Evolutionary conservation across 2,329 filamentous ascomycete genomes (phyloP).

Genomic region (Diaporthe eres): DNA sequence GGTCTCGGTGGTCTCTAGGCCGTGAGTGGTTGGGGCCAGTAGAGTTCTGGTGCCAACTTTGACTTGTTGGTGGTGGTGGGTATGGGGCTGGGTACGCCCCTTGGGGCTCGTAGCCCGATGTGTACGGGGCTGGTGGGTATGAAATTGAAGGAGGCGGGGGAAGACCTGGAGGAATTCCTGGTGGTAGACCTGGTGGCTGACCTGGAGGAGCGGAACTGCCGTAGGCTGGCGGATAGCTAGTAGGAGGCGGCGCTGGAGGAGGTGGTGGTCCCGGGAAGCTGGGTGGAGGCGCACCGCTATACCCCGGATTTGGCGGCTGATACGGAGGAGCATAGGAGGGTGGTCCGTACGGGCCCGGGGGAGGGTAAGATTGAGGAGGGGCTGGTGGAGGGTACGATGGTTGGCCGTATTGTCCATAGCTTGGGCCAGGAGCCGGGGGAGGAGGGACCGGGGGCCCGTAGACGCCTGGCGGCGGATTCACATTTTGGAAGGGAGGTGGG

Average conservation of each 20-base stretch:
- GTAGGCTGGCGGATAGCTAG: constrained; percentile 29
- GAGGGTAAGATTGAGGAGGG: constrained; percentile 38
- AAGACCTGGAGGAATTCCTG: constrained; percentile 3
- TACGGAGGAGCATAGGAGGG: constrained; percentile 35
- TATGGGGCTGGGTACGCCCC: constrained; percentile 30
- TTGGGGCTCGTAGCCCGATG: constrained; percentile 14
- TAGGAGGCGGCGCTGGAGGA: constrained; percentile 33
- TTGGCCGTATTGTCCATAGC: constrained; percentile 38
- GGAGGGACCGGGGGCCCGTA: constrained; percentile 38
- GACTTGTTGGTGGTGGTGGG: constrained; percentile 31
- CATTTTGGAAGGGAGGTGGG: constrained; percentile 42
- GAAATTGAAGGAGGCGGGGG: constrained; percentile 34
- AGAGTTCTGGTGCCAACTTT: constrained; percentile 34
- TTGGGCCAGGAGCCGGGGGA: constrained; percentile 27
- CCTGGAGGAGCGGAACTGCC: constrained; percentile 15
- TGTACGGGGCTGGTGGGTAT: constrained; percentile 34
- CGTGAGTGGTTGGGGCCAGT: constrained; percentile 21
- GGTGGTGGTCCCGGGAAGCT: constrained; percentile 31
- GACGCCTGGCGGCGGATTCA: constrained; percentile 31
- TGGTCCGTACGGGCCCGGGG: constrained; percentile 35
- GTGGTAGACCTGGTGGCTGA: constrained; percentile 19
- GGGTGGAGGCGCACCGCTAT: constrained; percentile 35
- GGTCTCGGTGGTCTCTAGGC: constrained; percentile 36
- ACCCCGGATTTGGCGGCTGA: constrained; percentile 30
- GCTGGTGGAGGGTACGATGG: constrained; percentile 36